Evolutionary conservation across 2,329 filamentous ascomycete species (phyloP), one percentile per base, ranked within the genome.

Genomic region (Arthrobotrys sinensis): DNA sequence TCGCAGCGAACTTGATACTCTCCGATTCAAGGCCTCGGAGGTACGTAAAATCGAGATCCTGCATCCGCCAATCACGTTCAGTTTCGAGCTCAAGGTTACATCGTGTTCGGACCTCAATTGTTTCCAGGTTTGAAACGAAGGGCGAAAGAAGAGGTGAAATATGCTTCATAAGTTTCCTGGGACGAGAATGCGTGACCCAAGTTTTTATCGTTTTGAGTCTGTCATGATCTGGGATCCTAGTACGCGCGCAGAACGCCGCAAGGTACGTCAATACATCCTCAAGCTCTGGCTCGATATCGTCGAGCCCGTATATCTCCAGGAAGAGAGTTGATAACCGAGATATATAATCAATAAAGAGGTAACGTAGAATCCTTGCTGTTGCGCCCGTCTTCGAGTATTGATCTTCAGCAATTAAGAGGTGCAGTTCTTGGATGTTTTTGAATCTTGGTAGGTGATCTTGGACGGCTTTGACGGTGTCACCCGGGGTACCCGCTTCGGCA

Each of bases 351-450:
- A 16, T 48, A 12, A 71, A 55, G 4, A 77, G 40, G 34, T 53
- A 66, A 3, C 48, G 38, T 1, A 71, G 43, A 11, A 77, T n/a
- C 32, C 12, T 16, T 6, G 21, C 38, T n/a, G 57, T 70, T 11
- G 32, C 36, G n/a, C 50, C 32, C 4, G 21, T 38, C 1, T 1
- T 46, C 16, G 8, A 32, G 28, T 62, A 66, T 1, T 50, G 4
- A 1, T 52, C n/a, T 19, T 71, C 73, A 8, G 36, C 50, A 4
- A 50, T 46, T 38, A 66, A 28, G 28, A 77, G 2, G 28, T 71
- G 66, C 4, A 77, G 28, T 21, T 71, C 60, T 24, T 34, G 28
- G 8, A 77, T 16, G 38, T 66, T 63, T 71, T 70, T 53, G 52
- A 77, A 77, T 32, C 19, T 43, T 4, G 2, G 5, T 7, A 77